A percentile compares a stretch with the other conserved stretches of the same genome.
Evolutionary conservation across 305 asterid species (phyloP).

Genomic region (Fraxinus floribunda): DNA sequence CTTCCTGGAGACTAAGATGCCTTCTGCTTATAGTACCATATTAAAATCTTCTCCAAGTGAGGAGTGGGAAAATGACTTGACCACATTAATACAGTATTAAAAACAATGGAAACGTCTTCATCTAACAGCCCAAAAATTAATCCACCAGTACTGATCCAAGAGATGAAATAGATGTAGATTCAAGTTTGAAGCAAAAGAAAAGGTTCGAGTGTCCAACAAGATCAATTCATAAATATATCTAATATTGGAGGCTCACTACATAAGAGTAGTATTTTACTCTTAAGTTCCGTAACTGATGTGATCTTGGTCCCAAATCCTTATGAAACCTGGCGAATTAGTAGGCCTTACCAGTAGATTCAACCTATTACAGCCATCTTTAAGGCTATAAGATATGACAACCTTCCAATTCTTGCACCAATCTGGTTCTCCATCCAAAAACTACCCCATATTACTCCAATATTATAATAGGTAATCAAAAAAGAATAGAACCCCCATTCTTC

Average conservation of each 20-base stretch:
- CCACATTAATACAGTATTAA: background rate
- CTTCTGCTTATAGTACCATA: background rate
- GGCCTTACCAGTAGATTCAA: background rate
- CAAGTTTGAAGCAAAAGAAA: background rate
- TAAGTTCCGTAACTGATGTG: background rate
- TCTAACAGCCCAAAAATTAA: background rate
- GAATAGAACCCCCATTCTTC: background rate
- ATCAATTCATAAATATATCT: background rate
- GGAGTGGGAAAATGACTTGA: background rate
- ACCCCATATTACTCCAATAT: background rate
- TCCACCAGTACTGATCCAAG: background rate
- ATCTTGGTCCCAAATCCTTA: background rate
- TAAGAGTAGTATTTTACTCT: background rate
- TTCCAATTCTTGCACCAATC: background rate
- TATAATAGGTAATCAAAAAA: background rate
- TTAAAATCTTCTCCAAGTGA: background rate
- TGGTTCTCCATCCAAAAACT: background rate
- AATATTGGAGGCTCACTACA: background rate
- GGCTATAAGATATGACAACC: background rate
- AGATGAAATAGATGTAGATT: background rate
- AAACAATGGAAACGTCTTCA: background rate
- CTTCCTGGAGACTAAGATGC: background rate
- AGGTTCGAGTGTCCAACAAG: background rate
- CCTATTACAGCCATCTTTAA: background rate
- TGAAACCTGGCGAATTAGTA: background rate